phyloP scores from a whole-genome alignment of 2,329 filamentous ascomycete genomes.

The Penicillium sumatraense region DNA sequence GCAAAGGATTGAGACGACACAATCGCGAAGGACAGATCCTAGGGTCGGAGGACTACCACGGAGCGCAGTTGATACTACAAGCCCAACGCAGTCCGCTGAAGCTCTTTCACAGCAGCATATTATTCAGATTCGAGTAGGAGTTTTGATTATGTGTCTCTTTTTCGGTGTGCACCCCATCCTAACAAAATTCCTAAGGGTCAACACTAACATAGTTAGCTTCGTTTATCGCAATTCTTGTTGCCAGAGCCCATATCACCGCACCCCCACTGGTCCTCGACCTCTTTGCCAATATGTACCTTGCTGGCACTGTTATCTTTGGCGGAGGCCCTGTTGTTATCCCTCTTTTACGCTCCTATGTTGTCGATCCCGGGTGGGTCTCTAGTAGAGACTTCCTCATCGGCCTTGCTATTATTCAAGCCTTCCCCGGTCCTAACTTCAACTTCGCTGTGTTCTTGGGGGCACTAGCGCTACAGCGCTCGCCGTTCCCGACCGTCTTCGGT shows the following conservation, averaged over 20 bases:
- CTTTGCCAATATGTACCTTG: slow-evolving; percentile 75
- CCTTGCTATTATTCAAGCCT: slow-evolving; percentile 71
- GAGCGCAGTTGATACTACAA: no score
- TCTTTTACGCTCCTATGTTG: slow-evolving; percentile 63
- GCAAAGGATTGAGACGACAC: slow-evolving; percentile 12
- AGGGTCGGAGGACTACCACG: slow-evolving; percentile 1
- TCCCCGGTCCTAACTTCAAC: slow-evolving; percentile 62
- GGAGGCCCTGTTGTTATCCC: slow-evolving; percentile 70
- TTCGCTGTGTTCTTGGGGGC: slow-evolving; percentile 63
- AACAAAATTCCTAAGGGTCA: slow-evolving; percentile 1
- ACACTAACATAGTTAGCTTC: slow-evolving; percentile 38
- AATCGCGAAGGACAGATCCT: slow-evolving; percentile 16
- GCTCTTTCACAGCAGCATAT: slow-evolving; percentile 30
- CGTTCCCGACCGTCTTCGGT: slow-evolving; percentile 47
- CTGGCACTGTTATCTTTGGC: slow-evolving; percentile 70
- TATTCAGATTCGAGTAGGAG: slow-evolving; percentile 43
- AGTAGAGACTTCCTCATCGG: slow-evolving; percentile 74
- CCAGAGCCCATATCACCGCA: slow-evolving; percentile 44
- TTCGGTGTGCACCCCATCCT: slow-evolving; percentile 41
- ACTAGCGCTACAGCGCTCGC: slow-evolving; percentile 47
- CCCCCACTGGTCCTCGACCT: slow-evolving; percentile 60
- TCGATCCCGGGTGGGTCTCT: slow-evolving; percentile 71
- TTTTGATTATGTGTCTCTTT: slow-evolving; percentile 51
- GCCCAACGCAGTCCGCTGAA: neutral
- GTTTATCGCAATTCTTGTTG: slow-evolving; percentile 62